Conservation (phyloP, 1,284 basidiomycete genomes). For the Tylopilus sp. region DNA sequence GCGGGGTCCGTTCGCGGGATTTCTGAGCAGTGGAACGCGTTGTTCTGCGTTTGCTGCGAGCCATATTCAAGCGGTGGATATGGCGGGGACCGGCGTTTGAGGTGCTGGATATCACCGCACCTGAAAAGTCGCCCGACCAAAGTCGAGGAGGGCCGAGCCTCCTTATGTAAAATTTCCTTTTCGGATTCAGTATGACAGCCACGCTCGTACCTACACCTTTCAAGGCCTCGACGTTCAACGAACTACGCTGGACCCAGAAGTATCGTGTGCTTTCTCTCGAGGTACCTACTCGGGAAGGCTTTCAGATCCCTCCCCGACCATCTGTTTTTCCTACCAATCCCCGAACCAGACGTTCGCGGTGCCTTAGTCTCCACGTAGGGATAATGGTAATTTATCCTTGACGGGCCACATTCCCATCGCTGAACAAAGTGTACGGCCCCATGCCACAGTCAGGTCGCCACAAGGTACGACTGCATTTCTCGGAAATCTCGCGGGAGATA, state of each 20-base stretch:
- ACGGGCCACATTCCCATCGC: too few relatives aligned
- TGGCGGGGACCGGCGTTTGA: constrained; percentile 9
- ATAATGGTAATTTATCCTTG: not conserved
- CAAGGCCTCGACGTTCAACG: too few relatives aligned
- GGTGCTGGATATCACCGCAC: constrained; percentile 9
- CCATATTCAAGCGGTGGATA: constrained; percentile 21
- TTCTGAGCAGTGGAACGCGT: constrained; percentile 32
- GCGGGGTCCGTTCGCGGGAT: constrained; percentile 27
- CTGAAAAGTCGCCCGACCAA: constrained; percentile 12
- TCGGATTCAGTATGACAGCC: too few relatives aligned
- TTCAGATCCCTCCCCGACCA: too few relatives aligned
- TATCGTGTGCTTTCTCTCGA: too few relatives aligned
- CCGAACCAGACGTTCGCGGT: not conserved
- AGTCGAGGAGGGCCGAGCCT: not conserved
- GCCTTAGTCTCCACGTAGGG: too few relatives aligned
- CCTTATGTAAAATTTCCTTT: constrained; percentile 24
- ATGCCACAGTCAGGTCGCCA: not conserved
- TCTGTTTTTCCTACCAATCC: too few relatives aligned
- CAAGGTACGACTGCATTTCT: not conserved
- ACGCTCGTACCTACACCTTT: too few relatives aligned
- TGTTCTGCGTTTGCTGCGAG: constrained; percentile 33
- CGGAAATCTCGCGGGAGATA: not conserved
- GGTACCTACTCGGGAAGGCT: too few relatives aligned
- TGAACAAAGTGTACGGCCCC: too few relatives aligned
- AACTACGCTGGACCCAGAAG: too few relatives aligned